Percentiles rank a stretch among this genome's conserved stretches.
phyloP scores from a whole-genome alignment of 2,329 filamentous ascomycete species.

The Fonsecaea multimorphosa region DNA sequence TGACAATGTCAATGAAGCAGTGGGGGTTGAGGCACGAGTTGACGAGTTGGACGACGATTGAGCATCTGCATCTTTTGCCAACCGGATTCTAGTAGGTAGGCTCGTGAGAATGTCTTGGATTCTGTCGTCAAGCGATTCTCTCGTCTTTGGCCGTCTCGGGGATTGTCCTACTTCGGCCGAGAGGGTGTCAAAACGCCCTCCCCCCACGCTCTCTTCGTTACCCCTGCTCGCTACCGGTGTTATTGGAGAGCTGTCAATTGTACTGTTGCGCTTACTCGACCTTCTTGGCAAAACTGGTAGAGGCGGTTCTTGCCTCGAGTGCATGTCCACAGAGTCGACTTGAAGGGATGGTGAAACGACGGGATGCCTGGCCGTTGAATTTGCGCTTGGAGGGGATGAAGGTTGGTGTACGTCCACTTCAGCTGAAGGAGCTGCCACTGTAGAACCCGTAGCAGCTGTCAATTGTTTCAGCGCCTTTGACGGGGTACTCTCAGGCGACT shows the following conservation, averaged over 20 bases:
- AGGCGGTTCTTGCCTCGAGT: conserved; percentile 13
- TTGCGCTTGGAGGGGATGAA: not conserved
- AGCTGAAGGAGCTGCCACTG: conserved; percentile 31
- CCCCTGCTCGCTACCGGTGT: conserved; percentile 32
- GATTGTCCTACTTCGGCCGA: not conserved
- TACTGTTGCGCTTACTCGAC: conserved; percentile 40
- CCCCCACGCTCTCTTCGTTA: conserved; percentile 5
- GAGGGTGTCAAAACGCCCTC: not conserved
- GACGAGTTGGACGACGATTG: conserved; percentile 44
- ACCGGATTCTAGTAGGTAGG: conserved; percentile 78
- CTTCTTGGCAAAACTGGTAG: conserved; percentile 36
- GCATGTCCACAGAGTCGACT: conserved; percentile 29
- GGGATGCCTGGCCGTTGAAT: conserved; percentile 23
- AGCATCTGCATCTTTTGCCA: conserved; percentile 56
- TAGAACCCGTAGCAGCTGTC: conserved; percentile 37
- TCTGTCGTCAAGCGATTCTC: conserved; percentile 73
- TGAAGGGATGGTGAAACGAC: conserved; percentile 30
- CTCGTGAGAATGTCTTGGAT: conserved; percentile 78
- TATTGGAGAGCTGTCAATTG: conserved; percentile 24
- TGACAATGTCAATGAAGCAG: conserved; percentile 72
- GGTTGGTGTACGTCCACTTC: conserved; percentile 38
- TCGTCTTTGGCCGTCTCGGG: conserved; percentile 6
- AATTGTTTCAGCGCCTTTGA: conserved; percentile 37
- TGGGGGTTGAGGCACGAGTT: conserved; percentile 62
- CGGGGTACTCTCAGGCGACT: conserved; percentile 31